Evolutionary conservation across 805 yeast genomes (phyloP).

Genomic region (Wickerhamiella lipophila): DNA sequence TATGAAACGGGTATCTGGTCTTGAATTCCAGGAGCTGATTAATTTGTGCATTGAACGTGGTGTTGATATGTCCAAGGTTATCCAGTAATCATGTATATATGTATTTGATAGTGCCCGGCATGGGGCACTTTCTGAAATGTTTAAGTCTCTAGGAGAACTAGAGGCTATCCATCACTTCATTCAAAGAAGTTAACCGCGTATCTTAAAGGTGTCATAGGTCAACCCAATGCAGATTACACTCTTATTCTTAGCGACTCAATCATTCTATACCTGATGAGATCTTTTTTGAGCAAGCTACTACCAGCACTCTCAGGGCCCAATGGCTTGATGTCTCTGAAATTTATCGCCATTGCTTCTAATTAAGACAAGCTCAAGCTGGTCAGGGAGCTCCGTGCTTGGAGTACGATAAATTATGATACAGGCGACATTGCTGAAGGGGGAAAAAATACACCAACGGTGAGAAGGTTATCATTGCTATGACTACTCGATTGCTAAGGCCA

Average conservation of each 20-base stretch:
- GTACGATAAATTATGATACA: conserved; percentile 34
- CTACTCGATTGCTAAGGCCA: conserved; percentile 43
- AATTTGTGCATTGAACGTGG: conserved; percentile 18
- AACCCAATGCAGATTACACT: conserved; percentile 71
- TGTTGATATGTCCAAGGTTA: neutral
- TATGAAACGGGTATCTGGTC: conserved; percentile 33
- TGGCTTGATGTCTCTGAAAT: conserved; percentile 62
- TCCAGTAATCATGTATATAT: neutral
- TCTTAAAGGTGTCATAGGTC: too few species aligned
- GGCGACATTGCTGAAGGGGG: conserved; percentile 26
- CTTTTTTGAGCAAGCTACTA: conserved; percentile 43
- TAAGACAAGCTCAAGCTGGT: conserved; percentile 58
- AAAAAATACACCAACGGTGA: conserved; percentile 25
- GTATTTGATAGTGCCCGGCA: too few species aligned
- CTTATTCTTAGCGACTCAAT: conserved; percentile 27
- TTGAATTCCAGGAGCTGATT: conserved; percentile 39
- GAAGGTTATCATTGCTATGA: conserved; percentile 27
- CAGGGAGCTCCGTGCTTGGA: conserved; percentile 67
- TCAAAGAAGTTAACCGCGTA: too few species aligned
- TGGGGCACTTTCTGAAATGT: too few species aligned
- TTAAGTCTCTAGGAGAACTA: too few species aligned
- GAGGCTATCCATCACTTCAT: too few species aligned
- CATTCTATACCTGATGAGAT: conserved; percentile 40
- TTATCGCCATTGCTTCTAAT: conserved; percentile 74
- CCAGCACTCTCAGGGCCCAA: conserved; percentile 56